A percentile compares a stretch with the other conserved stretches of the same genome.
Evolutionary conservation across 164 flowering plant species (phyloP).

Genomic region (Liriodendron chinense): DNA sequence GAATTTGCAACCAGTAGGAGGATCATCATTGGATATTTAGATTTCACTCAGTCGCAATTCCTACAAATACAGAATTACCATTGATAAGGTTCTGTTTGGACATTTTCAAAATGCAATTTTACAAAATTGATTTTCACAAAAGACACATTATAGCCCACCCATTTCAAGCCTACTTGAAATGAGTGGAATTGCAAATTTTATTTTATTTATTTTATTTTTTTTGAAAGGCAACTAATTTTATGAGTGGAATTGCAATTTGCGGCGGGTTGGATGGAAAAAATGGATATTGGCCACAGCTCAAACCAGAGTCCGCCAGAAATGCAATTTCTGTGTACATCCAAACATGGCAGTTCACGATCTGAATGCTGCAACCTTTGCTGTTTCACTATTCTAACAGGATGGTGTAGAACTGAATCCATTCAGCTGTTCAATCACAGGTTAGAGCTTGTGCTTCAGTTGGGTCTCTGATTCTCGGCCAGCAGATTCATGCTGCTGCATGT

Average conservation of each 20-base stretch:
- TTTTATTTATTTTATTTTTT: no score
- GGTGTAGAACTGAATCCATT: slow-evolving; percentile 51
- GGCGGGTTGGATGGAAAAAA: neutral
- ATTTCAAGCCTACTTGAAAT: neutral
- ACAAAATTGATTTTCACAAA: neutral
- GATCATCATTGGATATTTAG: no score
- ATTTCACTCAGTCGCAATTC: no score
- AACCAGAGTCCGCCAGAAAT: neutral
- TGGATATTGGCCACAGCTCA: neutral
- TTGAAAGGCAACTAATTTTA: no score
- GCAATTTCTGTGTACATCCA: neutral
- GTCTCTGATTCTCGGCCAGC: slow-evolving; percentile 45
- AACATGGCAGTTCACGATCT: neutral
- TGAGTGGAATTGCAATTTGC: neutral
- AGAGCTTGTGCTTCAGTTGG: slow-evolving; percentile 80
- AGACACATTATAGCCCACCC: neutral
- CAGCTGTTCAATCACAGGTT: slow-evolving; percentile 62
- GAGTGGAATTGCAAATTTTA: neutral
- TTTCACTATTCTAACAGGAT: slow-evolving; percentile 42
- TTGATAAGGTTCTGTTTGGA: no score
- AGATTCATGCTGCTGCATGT: slow-evolving; percentile 53
- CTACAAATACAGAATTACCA: no score
- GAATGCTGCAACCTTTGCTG: neutral
- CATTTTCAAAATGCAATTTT: no score
- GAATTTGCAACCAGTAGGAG: no score